phyloP scores from a whole-genome alignment of 2,329 filamentous ascomycete genomes.

The Hirsutella thompsonii region DNA sequence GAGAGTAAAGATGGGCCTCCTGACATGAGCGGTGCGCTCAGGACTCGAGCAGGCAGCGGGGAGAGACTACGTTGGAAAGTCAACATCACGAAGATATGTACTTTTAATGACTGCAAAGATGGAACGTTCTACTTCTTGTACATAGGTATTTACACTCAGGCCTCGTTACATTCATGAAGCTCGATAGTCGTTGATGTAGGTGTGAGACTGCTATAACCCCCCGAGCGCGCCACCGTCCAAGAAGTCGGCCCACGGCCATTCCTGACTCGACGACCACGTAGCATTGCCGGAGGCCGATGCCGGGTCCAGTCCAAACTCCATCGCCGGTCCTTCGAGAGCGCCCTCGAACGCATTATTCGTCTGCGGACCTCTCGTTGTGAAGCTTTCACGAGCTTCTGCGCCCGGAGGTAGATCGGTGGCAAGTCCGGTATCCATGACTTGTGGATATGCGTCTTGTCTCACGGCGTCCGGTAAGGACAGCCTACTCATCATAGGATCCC shows the following conservation, averaged over 20 bases:
- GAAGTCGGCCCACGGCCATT: slow-evolving; percentile 19
- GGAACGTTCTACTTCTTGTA: too few species aligned
- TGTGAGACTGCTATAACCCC: neutral
- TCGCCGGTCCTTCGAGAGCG: slow-evolving; percentile 30
- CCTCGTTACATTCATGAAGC: too few species aligned
- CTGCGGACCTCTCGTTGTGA: slow-evolving; percentile 15
- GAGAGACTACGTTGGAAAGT: too few species aligned
- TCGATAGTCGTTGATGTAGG: too few species aligned
- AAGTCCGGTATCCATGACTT: slow-evolving; percentile 7
- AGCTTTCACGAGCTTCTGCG: slow-evolving; percentile 9
- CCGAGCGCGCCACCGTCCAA: slow-evolving; percentile 12
- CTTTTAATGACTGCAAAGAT: too few species aligned
- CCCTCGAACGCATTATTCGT: slow-evolving; percentile 22
- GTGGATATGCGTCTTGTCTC: slow-evolving; percentile 1
- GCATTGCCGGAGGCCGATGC: slow-evolving; percentile 28
- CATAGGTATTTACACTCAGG: too few species aligned
- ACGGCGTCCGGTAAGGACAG: slow-evolving; percentile 4
- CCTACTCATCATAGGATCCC: slow-evolving; percentile 8
- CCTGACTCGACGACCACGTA: slow-evolving; percentile 20
- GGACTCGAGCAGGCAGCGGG: too few species aligned
- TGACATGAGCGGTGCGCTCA: too few species aligned
- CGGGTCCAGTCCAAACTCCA: slow-evolving; percentile 25
- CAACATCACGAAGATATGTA: too few species aligned
- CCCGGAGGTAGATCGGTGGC: too few species aligned
- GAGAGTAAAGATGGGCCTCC: too few species aligned